phyloP scores from a whole-genome alignment of 441 rosid species.

The Brassica hybrid region DNA sequence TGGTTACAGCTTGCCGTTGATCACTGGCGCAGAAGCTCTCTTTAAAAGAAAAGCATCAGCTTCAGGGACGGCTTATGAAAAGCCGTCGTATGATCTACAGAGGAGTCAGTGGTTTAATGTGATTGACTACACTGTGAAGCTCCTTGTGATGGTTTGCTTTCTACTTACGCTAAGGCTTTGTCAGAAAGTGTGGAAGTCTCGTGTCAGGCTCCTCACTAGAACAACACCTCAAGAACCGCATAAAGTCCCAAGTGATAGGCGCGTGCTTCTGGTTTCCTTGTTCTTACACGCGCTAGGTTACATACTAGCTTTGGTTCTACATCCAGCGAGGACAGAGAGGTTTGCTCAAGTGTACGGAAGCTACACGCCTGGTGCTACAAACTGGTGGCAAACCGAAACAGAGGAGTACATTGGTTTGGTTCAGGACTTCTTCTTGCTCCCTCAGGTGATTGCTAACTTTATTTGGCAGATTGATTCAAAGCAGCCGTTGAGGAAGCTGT shows the following conservation, averaged over 20 bases:
- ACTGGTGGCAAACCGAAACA: constrained; percentile 69
- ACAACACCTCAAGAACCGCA: constrained; percentile 52
- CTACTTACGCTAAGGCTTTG: constrained; percentile 70
- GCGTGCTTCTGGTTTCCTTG: constrained; percentile 52
- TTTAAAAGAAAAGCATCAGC: constrained; percentile 57
- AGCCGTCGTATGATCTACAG: constrained; percentile 57
- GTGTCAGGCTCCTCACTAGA: constrained; percentile 54
- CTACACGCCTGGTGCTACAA: not conserved
- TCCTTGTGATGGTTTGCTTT: constrained; percentile 68
- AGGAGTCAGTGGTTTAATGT: constrained; percentile 69
- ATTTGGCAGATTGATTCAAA: constrained; percentile 70
- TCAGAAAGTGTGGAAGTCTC: constrained; percentile 88
- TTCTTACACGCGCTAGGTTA: constrained; percentile 63
- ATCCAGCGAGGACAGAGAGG: constrained; percentile 45
- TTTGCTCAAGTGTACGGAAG: constrained; percentile 35
- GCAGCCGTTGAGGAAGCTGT: constrained; percentile 66
- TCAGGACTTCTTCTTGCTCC: constrained; percentile 88
- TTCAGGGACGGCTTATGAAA: constrained; percentile 51
- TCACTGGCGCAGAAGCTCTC: constrained; percentile 85
- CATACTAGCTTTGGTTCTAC: constrained; percentile 52
- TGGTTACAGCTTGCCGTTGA: constrained; percentile 75
- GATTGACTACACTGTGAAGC: constrained; percentile 75
- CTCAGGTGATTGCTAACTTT: constrained; percentile 76
- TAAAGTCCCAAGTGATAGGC: constrained; percentile 67
- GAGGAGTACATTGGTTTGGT: constrained; percentile 81